Percentiles rank a stretch among this genome's conserved stretches.
phyloP scores from a whole-genome alignment of 2,329 filamentous ascomycete species.

The Alternaria incomplexa region DNA sequence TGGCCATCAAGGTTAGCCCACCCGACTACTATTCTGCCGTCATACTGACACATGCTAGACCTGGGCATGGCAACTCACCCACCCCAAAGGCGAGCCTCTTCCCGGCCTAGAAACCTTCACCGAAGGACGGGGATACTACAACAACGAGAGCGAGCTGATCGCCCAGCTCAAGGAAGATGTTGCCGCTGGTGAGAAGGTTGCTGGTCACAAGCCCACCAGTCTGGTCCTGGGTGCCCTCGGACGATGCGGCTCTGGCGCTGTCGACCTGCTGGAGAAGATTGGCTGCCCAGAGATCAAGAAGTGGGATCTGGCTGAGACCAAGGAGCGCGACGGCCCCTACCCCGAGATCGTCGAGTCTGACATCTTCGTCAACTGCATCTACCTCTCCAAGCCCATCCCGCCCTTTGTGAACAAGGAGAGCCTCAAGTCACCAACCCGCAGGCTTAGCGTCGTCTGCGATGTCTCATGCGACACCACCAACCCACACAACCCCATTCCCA shows the following conservation, averaged over 20 bases:
- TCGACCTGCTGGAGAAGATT: constrained; percentile 77
- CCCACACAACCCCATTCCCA: constrained; percentile 74
- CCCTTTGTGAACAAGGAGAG: constrained; percentile 78
- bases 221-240: constrained; percentile 82
- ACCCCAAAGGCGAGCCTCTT: constrained; percentile 70
- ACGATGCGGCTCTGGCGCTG: constrained; percentile 83
- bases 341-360: constrained; percentile 73
- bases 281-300: constrained; percentile 74
- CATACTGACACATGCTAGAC: constrained; percentile 58
- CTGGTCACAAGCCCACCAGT: constrained; percentile 71
- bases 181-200: constrained; percentile 68
- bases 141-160: constrained; percentile 76
- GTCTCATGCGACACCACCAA: constrained; percentile 72
- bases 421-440: constrained; percentile 71
- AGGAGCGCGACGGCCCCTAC: constrained; percentile 70
- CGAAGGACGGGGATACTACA: constrained; percentile 62
- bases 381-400: constrained; percentile 78
- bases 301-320: constrained; percentile 83
- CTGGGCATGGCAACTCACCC: constrained; percentile 82
- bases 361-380: constrained; percentile 67
- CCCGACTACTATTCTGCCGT: too few species aligned
- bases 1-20: constrained; percentile 47
- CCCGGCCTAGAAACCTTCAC: constrained; percentile 65
- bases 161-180: constrained; percentile 75
- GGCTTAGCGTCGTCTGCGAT: constrained; percentile 69